Evolutionary conservation across 2,329 filamentous ascomycete genomes (phyloP).

Genomic region (Botrytis elliptica): DNA sequence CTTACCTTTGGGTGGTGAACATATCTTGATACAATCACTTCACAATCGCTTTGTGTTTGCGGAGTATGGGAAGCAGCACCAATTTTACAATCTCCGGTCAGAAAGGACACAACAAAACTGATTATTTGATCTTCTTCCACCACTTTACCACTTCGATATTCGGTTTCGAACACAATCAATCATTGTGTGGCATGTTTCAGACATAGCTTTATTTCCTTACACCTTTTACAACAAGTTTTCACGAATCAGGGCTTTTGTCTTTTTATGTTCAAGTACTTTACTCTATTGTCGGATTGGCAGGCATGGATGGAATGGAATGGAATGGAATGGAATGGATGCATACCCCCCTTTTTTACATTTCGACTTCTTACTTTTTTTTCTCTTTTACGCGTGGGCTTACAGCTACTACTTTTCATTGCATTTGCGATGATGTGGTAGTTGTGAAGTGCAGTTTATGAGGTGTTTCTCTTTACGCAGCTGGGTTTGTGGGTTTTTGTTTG

Average conservation of each 20-base stretch:
- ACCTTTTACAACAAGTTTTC: background rate
- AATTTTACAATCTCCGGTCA: background rate
- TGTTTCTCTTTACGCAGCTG: background rate
- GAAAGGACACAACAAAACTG: background rate
- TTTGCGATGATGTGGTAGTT: background rate
- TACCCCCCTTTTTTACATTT: conserved; percentile 13
- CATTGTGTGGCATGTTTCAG: background rate
- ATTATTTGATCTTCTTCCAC: conserved; percentile 1
- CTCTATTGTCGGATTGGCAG: background rate
- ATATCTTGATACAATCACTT: background rate
- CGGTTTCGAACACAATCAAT: background rate
- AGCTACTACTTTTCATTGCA: background rate
- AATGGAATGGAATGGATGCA: conserved; percentile 7
- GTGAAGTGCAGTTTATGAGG: background rate
- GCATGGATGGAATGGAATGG: conserved; percentile 2
- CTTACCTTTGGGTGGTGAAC: background rate
- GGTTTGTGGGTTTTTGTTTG: background rate
- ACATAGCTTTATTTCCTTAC: conserved; percentile 7
- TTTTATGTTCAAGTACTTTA: conserved; percentile 13
- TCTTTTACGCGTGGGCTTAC: background rate
- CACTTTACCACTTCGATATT: background rate
- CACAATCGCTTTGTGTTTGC: background rate
- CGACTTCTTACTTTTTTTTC: background rate
- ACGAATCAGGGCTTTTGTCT: background rate
- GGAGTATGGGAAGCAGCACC: background rate